These are phyloP conservation scores for Castanea crenata DNA, from an alignment of 306 rosid genomes.

Conservation along the genomic window DNA sequence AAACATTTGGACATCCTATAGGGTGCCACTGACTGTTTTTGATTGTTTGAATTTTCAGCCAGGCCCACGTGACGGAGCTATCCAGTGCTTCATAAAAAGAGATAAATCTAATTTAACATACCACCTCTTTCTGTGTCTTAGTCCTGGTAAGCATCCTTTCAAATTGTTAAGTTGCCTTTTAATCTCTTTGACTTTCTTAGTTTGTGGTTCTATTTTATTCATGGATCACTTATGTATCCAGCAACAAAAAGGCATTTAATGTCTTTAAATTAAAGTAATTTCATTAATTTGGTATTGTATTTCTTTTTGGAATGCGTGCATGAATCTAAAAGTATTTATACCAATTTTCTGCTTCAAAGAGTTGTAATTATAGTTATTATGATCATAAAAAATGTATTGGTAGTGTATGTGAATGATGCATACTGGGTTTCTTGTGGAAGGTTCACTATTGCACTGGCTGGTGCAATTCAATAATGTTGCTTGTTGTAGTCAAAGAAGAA, in stretches of 20 bases:
- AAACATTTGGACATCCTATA: neutral
- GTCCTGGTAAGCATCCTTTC: slow-evolving; percentile 54
- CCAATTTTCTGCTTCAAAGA: neutral
- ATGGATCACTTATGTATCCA: neutral
- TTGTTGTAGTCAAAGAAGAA: neutral
- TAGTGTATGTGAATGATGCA: neutral
- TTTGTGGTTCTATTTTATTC: neutral
- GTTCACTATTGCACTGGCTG: neutral
- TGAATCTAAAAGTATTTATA: neutral
- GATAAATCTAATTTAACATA: slow-evolving; percentile 80
- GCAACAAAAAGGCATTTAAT: neutral
- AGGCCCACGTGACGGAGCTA: slow-evolving; percentile 69
- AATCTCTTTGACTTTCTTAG: neutral
- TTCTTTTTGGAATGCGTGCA: neutral
- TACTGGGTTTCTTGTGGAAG: neutral
- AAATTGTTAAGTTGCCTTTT: neutral
- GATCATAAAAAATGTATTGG: neutral
- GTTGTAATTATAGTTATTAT: neutral
- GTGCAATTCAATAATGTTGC: neutral
- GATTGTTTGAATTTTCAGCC: slow-evolving; percentile 55
- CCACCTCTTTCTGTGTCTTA: slow-evolving; percentile 76
- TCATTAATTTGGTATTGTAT: neutral
- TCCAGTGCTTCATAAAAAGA: slow-evolving; percentile 84
- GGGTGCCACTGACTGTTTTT: neutral
- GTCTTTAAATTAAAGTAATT: neutral